Percentiles rank a stretch among this genome's conserved stretches.
These are phyloP conservation scores for Russula dissimulans DNA, from an alignment of 768 basidiomycete genomes.

Conservation along the genomic window DNA sequence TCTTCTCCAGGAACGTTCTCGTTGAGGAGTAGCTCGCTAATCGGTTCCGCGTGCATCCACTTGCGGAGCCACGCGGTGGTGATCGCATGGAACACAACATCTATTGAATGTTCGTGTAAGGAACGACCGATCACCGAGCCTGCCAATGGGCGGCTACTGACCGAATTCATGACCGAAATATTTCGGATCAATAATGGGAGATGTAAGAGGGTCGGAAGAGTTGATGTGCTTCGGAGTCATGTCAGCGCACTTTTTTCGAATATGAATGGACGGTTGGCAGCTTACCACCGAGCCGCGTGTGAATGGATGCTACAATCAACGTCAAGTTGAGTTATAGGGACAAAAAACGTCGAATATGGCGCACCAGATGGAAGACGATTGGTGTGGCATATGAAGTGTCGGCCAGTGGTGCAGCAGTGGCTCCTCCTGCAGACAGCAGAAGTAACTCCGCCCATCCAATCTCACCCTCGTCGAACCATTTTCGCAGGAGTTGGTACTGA, in stretches of 20 bases:
- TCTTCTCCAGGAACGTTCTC: constrained; percentile 9
- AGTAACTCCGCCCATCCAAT: constrained; percentile 18
- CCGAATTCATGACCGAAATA: constrained; percentile 26
- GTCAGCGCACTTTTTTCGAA: background rate
- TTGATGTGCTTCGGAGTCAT: constrained; percentile 23
- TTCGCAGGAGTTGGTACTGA: constrained; percentile 11
- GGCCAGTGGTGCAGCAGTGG: background rate
- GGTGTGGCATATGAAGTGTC: constrained; percentile 16
- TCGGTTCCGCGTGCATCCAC: constrained; percentile 18
- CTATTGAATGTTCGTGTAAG: constrained; percentile 9
- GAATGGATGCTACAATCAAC: constrained; percentile 5
- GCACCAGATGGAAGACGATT: constrained; percentile 18
- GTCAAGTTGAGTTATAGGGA: background rate
- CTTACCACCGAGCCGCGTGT: constrained; percentile 16
- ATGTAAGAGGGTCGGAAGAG: constrained; percentile 26
- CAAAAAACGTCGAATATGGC: background rate
- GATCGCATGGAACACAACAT: constrained; percentile 28
- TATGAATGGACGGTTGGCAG: too few relatives aligned
- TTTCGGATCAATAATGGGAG: constrained; percentile 36
- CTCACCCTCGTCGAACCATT: constrained; percentile 16
- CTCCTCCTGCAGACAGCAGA: constrained; percentile 14
- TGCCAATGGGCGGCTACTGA: background rate
- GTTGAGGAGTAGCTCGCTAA: constrained; percentile 4
- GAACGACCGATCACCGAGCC: too few relatives aligned
- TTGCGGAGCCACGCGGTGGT: constrained; percentile 18